A percentile compares a stretch with the other conserved stretches of the same genome.
Evolutionary conservation across 495 filamentous ascomycete species (phyloP).

Genomic region (Bacidia rubella): DNA sequence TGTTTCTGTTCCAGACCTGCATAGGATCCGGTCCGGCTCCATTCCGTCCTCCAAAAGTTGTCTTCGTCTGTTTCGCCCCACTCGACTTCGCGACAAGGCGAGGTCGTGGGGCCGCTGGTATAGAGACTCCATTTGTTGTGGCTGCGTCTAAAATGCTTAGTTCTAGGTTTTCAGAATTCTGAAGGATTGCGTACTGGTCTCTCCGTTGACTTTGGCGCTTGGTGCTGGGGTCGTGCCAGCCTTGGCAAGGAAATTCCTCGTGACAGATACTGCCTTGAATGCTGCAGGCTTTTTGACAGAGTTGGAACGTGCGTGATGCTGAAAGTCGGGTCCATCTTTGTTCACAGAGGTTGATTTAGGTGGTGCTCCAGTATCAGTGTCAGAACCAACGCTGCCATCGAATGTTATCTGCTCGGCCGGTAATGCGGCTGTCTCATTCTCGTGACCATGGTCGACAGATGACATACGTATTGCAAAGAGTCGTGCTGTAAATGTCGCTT

Average conservation of each 20-base stretch:
- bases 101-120: conserved; percentile 37
- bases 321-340: conserved; percentile 32
- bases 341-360: conserved; percentile 22
- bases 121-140: conserved; percentile 27
- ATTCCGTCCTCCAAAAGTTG: conserved; percentile 30
- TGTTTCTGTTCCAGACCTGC: conserved; percentile 95
- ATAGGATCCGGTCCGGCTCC: conserved; percentile 51
- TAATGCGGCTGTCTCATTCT: conserved; percentile 21
- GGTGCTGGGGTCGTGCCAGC: conserved; percentile 31
- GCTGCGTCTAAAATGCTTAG: conserved; percentile 26
- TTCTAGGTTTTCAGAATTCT: not conserved
- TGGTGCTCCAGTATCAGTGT: conserved; percentile 43
- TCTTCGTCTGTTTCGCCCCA: conserved; percentile 38
- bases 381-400: conserved; percentile 48
- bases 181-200: conserved; percentile 36
- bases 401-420: conserved; percentile 19
- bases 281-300: conserved; percentile 72
- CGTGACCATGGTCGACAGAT: conserved; percentile 21
- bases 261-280: conserved; percentile 92
- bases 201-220: conserved; percentile 39
- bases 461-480: conserved; percentile 18
- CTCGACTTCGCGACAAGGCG: conserved; percentile 55
- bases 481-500: not conserved
- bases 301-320: conserved; percentile 49
- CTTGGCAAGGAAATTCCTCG: conserved; percentile 71